phyloP scores from a whole-genome alignment of 345 rosid genomes.

The Rhizophora apiculata region DNA sequence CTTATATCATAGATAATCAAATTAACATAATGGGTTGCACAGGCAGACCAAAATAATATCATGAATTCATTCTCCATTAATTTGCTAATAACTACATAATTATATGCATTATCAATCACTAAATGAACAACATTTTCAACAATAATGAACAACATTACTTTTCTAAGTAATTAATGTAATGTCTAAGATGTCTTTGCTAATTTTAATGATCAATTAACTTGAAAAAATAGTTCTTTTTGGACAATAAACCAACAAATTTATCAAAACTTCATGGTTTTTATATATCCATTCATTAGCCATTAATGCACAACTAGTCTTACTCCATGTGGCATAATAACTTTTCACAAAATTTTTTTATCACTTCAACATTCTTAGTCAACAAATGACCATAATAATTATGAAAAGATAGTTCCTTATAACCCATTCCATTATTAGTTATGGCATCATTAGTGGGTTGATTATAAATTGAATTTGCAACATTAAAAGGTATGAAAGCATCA shows the following conservation, averaged over 20 bases:
- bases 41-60: not conserved
- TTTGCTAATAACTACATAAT: not conserved
- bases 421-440: too few species aligned
- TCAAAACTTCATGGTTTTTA: not conserved
- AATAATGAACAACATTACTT: not conserved
- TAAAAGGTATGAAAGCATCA: too few species aligned
- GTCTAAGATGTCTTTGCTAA: not conserved
- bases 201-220: not conserved
- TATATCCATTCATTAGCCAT: not conserved
- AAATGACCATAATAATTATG: not conserved
- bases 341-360: not conserved
- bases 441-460: too few species aligned
- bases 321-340: not conserved
- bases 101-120: not conserved
- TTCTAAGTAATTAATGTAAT: not conserved
- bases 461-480: too few species aligned
- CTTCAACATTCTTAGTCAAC: not conserved
- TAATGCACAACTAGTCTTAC: not conserved
- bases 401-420: not conserved
- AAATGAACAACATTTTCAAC: not conserved
- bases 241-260: not conserved
- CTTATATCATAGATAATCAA: not conserved
- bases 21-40: not conserved
- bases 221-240: not conserved
- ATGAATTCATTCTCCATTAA: not conserved